A percentile compares a stretch with the other conserved stretches of the same genome.
phyloP scores from a whole-genome alignment of 2,329 filamentous ascomycete species.

The Exutisphaerella laricina region DNA sequence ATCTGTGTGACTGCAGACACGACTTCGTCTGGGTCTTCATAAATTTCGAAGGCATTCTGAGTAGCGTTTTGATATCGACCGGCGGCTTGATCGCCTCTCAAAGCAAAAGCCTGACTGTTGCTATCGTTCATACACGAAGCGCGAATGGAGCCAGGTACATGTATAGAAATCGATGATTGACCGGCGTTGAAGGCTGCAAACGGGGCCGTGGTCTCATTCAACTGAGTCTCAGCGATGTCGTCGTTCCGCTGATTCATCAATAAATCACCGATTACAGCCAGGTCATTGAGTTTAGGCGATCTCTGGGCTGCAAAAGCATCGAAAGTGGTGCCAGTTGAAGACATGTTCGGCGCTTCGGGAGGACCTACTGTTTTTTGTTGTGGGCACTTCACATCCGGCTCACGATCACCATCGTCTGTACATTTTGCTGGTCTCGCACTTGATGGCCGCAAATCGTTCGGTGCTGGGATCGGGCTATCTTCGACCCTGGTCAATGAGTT shows the following conservation, averaged over 20 bases:
- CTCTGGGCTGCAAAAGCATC: background rate
- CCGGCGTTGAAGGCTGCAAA: slow-evolving; percentile 10
- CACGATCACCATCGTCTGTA: background rate
- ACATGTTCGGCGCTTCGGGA: background rate
- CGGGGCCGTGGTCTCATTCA: slow-evolving; percentile 7
- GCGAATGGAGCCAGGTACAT: background rate
- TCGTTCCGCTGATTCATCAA: slow-evolving; percentile 2
- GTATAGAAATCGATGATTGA: background rate
- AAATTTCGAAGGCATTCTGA: background rate
- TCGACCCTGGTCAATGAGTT: background rate
- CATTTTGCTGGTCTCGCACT: background rate
- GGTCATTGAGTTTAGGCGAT: background rate
- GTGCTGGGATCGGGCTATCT: background rate
- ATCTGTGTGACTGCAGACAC: slow-evolving; percentile 1
- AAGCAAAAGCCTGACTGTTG: no score
- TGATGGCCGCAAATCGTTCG: background rate
- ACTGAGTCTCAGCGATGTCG: slow-evolving; percentile 12
- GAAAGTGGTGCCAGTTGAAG: background rate
- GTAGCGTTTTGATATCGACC: background rate
- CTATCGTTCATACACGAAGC: no score
- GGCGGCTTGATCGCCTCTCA: no score
- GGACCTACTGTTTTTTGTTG: slow-evolving; percentile 1
- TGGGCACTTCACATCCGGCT: slow-evolving; percentile 17
- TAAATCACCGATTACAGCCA: background rate
- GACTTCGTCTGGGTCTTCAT: slow-evolving; percentile 3